Evolutionary conservation across 768 basidiomycete genomes (phyloP).

Genomic region (Podaxis sp.): DNA sequence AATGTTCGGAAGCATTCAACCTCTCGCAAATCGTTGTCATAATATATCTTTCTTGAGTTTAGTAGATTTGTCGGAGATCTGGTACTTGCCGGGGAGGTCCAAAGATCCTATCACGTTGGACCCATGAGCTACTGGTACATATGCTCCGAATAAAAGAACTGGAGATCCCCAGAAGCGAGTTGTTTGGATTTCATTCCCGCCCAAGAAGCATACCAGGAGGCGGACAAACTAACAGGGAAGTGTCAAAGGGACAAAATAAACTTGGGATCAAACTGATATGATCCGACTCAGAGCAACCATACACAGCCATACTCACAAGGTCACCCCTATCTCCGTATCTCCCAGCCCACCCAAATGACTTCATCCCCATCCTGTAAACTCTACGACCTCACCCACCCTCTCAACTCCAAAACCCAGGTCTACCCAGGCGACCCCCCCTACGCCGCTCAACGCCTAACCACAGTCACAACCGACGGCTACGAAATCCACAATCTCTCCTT

Average conservation of each 20-base stretch:
- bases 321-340: neutral
- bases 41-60: constrained; percentile 19
- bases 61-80: neutral
- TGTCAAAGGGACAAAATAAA: too few species aligned
- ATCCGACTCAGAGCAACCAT: too few species aligned
- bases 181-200: too few species aligned
- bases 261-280: too few species aligned
- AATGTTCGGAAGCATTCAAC: neutral
- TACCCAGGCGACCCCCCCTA: constrained; percentile 60
- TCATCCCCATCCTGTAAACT: constrained; percentile 16
- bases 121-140: neutral
- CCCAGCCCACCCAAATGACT: neutral
- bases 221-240: too few species aligned
- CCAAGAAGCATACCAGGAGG: too few species aligned
- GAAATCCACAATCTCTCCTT: constrained; percentile 51
- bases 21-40: neutral
- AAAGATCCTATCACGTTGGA: neutral
- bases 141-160: neutral
- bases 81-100: neutral
- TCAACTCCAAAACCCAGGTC: constrained; percentile 41
- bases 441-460: constrained; percentile 32
- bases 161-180: too few species aligned
- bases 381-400: constrained; percentile 54
- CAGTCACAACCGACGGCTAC: constrained; percentile 45
- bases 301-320: neutral